Evolutionary conservation across 2,329 filamentous ascomycete genomes (phyloP).

Genomic region (Alternaria ethzedia): DNA sequence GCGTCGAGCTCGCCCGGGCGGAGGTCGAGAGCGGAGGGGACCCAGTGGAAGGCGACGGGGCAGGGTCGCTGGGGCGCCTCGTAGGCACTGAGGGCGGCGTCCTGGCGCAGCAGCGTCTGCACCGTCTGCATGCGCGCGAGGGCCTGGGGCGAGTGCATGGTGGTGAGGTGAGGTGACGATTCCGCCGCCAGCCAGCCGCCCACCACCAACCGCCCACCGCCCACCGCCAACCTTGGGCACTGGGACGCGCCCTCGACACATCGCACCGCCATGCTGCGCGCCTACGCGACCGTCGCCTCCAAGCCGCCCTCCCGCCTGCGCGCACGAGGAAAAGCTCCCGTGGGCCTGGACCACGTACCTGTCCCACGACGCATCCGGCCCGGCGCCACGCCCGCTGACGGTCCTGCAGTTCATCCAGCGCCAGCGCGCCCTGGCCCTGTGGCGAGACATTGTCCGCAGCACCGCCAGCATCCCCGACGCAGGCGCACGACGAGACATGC

Average conservation of each 20-base stretch:
- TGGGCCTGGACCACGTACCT: conserved; percentile 43
- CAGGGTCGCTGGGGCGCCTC: not conserved
- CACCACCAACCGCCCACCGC: not conserved
- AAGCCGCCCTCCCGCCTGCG: conserved; percentile 38
- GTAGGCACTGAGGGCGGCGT: conserved; percentile 4
- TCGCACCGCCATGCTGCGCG: conserved; percentile 33
- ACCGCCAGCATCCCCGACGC: conserved; percentile 42
- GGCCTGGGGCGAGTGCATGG: not conserved
- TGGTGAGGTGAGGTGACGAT: not conserved
- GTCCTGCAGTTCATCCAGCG: conserved; percentile 57
- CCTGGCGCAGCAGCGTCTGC: conserved; percentile 10
- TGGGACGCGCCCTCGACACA: not conserved
- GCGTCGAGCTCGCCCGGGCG: conserved; percentile 51
- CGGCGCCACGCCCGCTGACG: conserved; percentile 9
- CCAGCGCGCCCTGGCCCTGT: conserved; percentile 54
- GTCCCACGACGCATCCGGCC: not conserved
- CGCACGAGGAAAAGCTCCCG: conserved; percentile 38
- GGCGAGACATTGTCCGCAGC: conserved; percentile 56
- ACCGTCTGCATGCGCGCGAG: not conserved
- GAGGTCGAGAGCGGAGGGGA: conserved; percentile 39
- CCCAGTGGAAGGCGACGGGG: conserved; percentile 27
- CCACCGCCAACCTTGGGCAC: not conserved
- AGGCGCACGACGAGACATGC: conserved; percentile 51
- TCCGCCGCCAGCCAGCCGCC: not conserved
- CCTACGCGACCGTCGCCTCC: conserved; percentile 43